These are phyloP conservation scores for Sugiyamaella qingdaonensis DNA, from an alignment of 805 yeast genomes.

Conservation along the genomic window DNA sequence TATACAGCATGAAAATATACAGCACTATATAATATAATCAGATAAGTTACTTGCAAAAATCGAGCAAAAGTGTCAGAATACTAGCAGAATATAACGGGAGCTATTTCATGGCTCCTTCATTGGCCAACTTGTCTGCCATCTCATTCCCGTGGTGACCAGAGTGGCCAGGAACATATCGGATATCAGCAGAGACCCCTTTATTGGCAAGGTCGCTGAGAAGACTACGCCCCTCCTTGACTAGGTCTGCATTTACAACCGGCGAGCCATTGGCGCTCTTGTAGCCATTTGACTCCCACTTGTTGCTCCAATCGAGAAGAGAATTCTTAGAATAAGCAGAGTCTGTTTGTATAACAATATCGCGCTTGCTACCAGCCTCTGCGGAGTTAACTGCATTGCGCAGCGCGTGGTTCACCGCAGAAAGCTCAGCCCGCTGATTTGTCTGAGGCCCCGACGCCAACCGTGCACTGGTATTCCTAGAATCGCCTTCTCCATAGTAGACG, in stretches of 20 bases:
- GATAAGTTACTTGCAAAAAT: background rate
- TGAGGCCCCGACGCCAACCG: conserved; percentile 48
- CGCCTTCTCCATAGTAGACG: conserved; percentile 58
- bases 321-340: conserved; percentile 70
- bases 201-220: conserved; percentile 34
- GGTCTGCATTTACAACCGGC: conserved; percentile 49
- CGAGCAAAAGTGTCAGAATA: background rate
- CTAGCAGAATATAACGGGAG: background rate
- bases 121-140: conserved; percentile 69
- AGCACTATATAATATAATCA: too few relatives aligned
- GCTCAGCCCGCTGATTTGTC: conserved; percentile 81
- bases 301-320: conserved; percentile 53
- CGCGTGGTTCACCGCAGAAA: conserved; percentile 61
- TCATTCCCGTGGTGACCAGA: conserved; percentile 67
- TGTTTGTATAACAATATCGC: conserved; percentile 46
- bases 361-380: conserved; percentile 7
- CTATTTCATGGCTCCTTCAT: conserved; percentile 15
- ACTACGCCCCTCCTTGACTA: conserved; percentile 39
- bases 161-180: conserved; percentile 72
- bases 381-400: conserved; percentile 36
- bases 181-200: conserved; percentile 34
- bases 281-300: conserved; percentile 54
- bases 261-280: conserved; percentile 45
- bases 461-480: conserved; percentile 51
- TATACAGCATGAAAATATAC: too few relatives aligned